Evolutionary conservation across 2,329 filamentous ascomycete genomes (phyloP).

Genomic region (Sarocladium strictum): DNA sequence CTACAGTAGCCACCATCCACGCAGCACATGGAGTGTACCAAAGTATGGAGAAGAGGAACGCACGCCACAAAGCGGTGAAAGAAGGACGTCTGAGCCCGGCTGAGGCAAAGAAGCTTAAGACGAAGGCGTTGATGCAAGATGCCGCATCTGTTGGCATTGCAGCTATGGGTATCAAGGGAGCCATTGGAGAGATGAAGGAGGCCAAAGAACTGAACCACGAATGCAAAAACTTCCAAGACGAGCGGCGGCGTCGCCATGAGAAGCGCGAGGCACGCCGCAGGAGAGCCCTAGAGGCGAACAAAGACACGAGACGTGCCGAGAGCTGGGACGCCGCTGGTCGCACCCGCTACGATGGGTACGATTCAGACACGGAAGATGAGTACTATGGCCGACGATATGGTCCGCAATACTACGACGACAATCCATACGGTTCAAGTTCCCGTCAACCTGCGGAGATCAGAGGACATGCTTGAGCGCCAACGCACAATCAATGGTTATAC

Average conservation of each 20-base stretch:
- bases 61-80: conserved; percentile 46
- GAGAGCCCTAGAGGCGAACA: conserved; percentile 24
- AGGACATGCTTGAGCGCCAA: not conserved
- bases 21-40: conserved; percentile 53
- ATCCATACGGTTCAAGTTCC: conserved; percentile 37
- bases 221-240: conserved; percentile 40
- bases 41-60: conserved; percentile 51
- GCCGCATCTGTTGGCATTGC: conserved; percentile 54
- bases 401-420: conserved; percentile 41
- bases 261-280: conserved; percentile 33
- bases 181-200: conserved; percentile 50
- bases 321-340: conserved; percentile 32
- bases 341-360: conserved; percentile 31
- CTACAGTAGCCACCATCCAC: conserved; percentile 54
- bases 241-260: conserved; percentile 44
- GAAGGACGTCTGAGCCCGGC: conserved; percentile 44
- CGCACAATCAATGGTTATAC: not conserved
- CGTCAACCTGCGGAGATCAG: conserved; percentile 28
- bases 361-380: conserved; percentile 28
- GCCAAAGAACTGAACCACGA: conserved; percentile 44
- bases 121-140: conserved; percentile 51
- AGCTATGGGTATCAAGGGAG: conserved; percentile 51
- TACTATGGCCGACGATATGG: conserved; percentile 19
- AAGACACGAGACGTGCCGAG: conserved; percentile 34
- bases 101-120: conserved; percentile 51